A percentile compares a stretch with the other conserved stretches of the same genome.
These are phyloP conservation scores for Saturnispora bothae DNA, from an alignment of 805 yeast species.

Conservation along the genomic window DNA sequence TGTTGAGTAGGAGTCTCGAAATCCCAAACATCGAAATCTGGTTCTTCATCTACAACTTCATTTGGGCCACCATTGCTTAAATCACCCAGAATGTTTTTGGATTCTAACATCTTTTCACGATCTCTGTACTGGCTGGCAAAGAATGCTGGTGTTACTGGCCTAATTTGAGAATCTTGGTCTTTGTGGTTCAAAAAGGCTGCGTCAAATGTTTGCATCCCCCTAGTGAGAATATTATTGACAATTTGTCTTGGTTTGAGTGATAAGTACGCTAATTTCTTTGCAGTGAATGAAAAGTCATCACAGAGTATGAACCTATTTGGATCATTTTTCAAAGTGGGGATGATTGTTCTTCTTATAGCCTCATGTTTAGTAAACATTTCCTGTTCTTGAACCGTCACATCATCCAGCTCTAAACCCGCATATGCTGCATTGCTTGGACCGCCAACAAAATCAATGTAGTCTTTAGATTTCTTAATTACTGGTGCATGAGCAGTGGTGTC, in stretches of 20 bases:
- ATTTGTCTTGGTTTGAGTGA: constrained; percentile 33
- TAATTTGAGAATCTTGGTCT: not conserved
- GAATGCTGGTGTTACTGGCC: not conserved
- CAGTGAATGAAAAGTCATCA: constrained; percentile 40
- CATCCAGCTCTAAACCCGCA: constrained; percentile 1
- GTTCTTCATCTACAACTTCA: constrained; percentile 11
- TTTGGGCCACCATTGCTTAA: constrained; percentile 28
- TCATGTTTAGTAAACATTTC: constrained; percentile 21
- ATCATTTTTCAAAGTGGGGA: constrained; percentile 16
- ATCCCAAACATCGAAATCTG: constrained; percentile 8
- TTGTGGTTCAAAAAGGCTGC: not conserved
- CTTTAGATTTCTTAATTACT: constrained; percentile 1
- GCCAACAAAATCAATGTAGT: constrained; percentile 21
- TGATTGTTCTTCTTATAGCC: constrained; percentile 13
- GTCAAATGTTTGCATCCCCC: constrained; percentile 9
- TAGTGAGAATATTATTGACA: constrained; percentile 21
- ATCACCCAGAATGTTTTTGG: constrained; percentile 17
- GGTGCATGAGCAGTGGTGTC: constrained; percentile 6
- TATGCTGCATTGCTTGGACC: constrained; percentile 17
- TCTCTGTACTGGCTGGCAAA: constrained; percentile 37
- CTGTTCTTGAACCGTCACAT: constrained; percentile 12
- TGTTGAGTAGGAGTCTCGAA: not conserved
- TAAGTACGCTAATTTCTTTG: constrained; percentile 36
- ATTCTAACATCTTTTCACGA: no score
- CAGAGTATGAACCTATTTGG: constrained; percentile 29